Evolutionary conservation across 148 eudicot species (phyloP).

Genomic region (Rhododendron molle): DNA sequence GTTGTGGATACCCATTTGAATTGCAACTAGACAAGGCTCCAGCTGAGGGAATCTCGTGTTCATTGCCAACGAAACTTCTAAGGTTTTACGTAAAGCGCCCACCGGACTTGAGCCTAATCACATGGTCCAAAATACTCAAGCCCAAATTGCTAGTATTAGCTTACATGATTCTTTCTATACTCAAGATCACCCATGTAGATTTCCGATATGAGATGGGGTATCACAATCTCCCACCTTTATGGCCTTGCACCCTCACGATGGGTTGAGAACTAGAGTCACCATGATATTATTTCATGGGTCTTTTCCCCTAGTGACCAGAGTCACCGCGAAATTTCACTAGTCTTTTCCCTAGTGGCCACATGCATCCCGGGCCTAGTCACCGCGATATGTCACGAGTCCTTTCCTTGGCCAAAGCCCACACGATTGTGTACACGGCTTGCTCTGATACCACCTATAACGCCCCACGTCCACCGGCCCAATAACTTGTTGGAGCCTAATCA

Average conservation of each 20-base stretch:
- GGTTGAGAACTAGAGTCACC: neutral
- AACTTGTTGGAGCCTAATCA: too few species aligned
- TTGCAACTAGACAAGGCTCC: constrained; percentile 4
- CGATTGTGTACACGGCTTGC: neutral
- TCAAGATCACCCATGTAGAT: neutral
- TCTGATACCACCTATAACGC: neutral
- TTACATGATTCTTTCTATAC: too few species aligned
- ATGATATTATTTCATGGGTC: neutral
- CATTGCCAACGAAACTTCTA: constrained; percentile 11
- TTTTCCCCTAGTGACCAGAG: too few species aligned
- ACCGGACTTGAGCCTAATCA: neutral
- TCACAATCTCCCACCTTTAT: neutral
- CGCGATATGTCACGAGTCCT: neutral
- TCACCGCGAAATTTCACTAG: too few species aligned
- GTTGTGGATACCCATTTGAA: neutral
- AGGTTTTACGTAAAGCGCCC: neutral
- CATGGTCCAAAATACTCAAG: neutral
- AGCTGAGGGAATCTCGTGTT: constrained; percentile 15
- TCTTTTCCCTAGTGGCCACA: neutral
- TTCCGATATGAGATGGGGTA: neutral
- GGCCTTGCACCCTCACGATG: neutral
- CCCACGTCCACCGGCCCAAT: neutral
- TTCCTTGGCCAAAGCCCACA: neutral
- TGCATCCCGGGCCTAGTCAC: neutral
- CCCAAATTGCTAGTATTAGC: too few species aligned